Conservation (phyloP, 805 yeast genomes). For the Spathaspora sp. region DNA sequence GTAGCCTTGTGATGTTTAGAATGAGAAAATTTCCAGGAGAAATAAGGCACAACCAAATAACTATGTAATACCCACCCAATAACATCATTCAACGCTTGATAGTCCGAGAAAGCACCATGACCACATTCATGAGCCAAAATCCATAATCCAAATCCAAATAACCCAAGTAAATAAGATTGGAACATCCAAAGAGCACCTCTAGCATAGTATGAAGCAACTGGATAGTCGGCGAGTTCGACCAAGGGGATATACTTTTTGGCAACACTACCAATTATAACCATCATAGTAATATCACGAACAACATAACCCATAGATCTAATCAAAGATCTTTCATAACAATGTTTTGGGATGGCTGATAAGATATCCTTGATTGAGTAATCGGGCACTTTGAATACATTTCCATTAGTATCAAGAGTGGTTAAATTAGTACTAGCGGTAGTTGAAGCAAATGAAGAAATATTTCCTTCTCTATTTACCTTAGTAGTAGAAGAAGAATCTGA, state of each 20-base stretch:
- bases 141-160: slow-evolving; percentile 59
- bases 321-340: slow-evolving; percentile 55
- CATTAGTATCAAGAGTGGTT: slow-evolving; percentile 48
- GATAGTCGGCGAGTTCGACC: slow-evolving; percentile 17
- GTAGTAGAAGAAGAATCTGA: background rate
- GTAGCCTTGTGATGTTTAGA: slow-evolving; percentile 63
- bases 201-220: slow-evolving; percentile 36
- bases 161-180: slow-evolving; percentile 50
- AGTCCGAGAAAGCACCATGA: slow-evolving; percentile 58
- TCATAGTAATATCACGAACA: slow-evolving; percentile 46
- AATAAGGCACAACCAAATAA: slow-evolving; percentile 54
- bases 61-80: slow-evolving; percentile 63
- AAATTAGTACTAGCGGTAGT: slow-evolving; percentile 9
- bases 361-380: slow-evolving; percentile 58
- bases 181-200: slow-evolving; percentile 59
- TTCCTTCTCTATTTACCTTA: slow-evolving; percentile 8
- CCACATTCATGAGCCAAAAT: slow-evolving; percentile 65
- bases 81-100: slow-evolving; percentile 47
- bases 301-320: slow-evolving; percentile 49
- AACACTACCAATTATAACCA: slow-evolving; percentile 39
- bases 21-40: slow-evolving; percentile 60
- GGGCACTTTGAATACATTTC: slow-evolving; percentile 57
- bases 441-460: slow-evolving; percentile 9
- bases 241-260: slow-evolving; percentile 48
- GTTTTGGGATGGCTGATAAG: slow-evolving; percentile 55